These are phyloP conservation scores for Lepidium sativum DNA, from an alignment of 345 rosid genomes.

Conservation along the genomic window DNA sequence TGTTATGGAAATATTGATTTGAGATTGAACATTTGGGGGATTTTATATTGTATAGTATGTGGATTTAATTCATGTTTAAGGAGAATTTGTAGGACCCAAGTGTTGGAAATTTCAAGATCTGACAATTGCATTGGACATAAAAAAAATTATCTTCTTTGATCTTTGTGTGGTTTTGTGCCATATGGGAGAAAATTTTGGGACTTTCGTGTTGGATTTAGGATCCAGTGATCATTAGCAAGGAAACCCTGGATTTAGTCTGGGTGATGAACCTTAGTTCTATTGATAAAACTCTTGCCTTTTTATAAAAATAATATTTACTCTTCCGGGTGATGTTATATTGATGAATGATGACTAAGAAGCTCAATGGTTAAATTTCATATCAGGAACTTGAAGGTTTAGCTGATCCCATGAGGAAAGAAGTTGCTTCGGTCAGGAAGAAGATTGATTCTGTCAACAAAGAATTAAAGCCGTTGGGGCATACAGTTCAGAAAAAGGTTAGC, in stretches of 20 bases:
- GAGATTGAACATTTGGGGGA: background rate
- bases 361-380: background rate
- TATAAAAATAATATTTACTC: background rate
- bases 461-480: slow-evolving; percentile 71
- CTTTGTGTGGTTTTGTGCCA: slow-evolving; percentile 1
- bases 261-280: background rate
- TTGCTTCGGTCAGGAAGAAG: slow-evolving; percentile 71
- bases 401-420: slow-evolving; percentile 99
- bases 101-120: slow-evolving; percentile 19
- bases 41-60: background rate
- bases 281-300: background rate
- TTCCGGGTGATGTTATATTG: background rate
- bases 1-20: background rate
- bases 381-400: slow-evolving; percentile 92
- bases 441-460: slow-evolving; percentile 91
- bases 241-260: background rate
- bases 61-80: slow-evolving; percentile 5
- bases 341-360: slow-evolving; percentile 1
- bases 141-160: background rate
- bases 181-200: background rate
- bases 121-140: slow-evolving; percentile 17
- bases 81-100: slow-evolving; percentile 14
- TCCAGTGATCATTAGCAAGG: background rate
- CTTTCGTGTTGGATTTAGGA: background rate
- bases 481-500: slow-evolving; percentile 86